Evolutionary conservation across 805 yeast genomes (phyloP), one percentile per base, ranked within the genome.

Genomic region (Candida cerambycidarum): DNA sequence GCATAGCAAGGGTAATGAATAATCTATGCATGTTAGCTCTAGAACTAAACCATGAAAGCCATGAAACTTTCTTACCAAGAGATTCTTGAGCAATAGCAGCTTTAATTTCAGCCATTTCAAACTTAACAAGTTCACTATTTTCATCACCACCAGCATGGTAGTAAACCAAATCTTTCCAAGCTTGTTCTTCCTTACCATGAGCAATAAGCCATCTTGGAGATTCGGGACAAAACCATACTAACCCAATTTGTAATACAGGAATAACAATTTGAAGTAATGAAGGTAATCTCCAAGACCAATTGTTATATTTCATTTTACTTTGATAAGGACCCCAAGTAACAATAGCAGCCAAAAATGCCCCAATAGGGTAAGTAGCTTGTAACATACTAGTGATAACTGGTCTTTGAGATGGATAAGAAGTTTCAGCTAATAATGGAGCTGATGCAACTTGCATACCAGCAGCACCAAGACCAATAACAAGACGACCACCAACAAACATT

Each of bases 271-370:
- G 83, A 30, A 78, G 45, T 33, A 67, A 66, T 11, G 79, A 65
- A 30, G 84, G 83, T 41, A 78, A 61, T 61, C 79, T 74, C 83
- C 83, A 79, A 18, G 41, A 38, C 41, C 41, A 38, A 6, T 19
- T 55, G 32, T 39, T 50, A 8, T 50, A 36, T 9, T 63, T 48
- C 23, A 53, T 29, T 8, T 18, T 9, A 3, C 27, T 12, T 16
- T 32, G 24, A 16, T 31, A 35, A n/a, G 43, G 32, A 4, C 44
- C 44, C 28, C 25, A 41, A 36, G 45, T 42, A 18, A 37, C 28
- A 73, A 76, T 69, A 16, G 77, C 74, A 4, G 80, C 75, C 33
- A 75, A 53, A 39, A 75, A 53, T 12, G 78, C 75, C 37, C 81
- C 82, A 19, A 73, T 48, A 48, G 70, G 73, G 78, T 77, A 75